These are phyloP conservation scores for Microsporum audouinii DNA, from an alignment of 2,329 filamentous ascomycete genomes.

Conservation along the genomic window DNA sequence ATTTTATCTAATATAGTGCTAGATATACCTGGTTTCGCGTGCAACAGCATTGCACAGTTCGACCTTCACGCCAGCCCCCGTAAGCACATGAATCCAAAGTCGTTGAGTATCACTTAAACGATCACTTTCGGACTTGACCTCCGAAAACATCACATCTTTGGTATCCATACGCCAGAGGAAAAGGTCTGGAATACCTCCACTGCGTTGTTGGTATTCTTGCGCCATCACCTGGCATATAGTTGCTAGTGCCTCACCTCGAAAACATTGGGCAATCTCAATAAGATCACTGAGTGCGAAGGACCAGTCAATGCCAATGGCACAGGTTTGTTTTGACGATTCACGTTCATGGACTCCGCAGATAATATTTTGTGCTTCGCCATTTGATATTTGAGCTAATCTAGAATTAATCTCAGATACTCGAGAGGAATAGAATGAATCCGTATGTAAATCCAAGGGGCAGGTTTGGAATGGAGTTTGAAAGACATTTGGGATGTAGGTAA, in stretches of 20 bases:
- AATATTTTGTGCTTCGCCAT: constrained; percentile 60
- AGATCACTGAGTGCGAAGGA: constrained; percentile 70
- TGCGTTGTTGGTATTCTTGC: constrained; percentile 81
- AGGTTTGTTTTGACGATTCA: constrained; percentile 61
- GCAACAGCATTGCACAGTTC: constrained; percentile 63
- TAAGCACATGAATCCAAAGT: constrained; percentile 91
- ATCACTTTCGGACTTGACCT: constrained; percentile 81
- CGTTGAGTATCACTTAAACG: constrained; percentile 89
- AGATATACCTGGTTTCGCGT: constrained; percentile 37
- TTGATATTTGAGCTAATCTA: constrained; percentile 73
- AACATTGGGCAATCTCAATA: constrained; percentile 65
- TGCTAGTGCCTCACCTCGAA: constrained; percentile 67
- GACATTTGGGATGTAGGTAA: constrained; percentile 87
- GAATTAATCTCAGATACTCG: constrained; percentile 84
- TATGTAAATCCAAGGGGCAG: constrained; percentile 83
- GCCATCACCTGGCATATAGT: constrained; percentile 86
- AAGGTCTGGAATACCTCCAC: constrained; percentile 81
- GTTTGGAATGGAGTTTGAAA: constrained; percentile 95
- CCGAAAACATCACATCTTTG: constrained; percentile 61
- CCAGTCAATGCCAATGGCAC: constrained; percentile 88
- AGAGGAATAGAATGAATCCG: constrained; percentile 78
- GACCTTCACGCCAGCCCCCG: constrained; percentile 70
- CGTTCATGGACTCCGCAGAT: constrained; percentile 56
- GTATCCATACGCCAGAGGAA: constrained; percentile 64
- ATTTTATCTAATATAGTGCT: not conserved